Evolutionary conservation across 2,329 filamentous ascomycete genomes (phyloP).

Genomic region (Neurospora sp.): DNA sequence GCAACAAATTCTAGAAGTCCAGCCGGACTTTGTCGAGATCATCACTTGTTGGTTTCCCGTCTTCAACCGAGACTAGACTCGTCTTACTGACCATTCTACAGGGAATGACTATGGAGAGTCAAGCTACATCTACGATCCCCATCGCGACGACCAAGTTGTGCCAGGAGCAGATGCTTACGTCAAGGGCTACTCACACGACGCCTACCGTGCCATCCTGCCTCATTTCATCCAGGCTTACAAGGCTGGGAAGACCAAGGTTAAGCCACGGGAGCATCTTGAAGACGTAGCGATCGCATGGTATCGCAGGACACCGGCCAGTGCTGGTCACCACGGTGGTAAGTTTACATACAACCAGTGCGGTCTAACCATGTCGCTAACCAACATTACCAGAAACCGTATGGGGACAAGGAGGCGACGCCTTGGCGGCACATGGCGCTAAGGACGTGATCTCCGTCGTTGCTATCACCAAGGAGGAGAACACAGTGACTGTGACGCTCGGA

Average conservation of each 20-base stretch:
- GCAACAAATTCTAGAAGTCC: slow-evolving; percentile 39
- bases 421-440: slow-evolving; percentile 26
- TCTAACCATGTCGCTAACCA: too few species aligned
- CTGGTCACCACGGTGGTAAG: slow-evolving; percentile 27
- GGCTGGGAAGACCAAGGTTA: slow-evolving; percentile 26
- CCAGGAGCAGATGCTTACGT: slow-evolving; percentile 38
- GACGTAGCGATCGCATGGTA: slow-evolving; percentile 35
- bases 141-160: slow-evolving; percentile 33
- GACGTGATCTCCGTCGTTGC: slow-evolving; percentile 36
- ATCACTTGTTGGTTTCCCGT: slow-evolving; percentile 34
- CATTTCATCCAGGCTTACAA: slow-evolving; percentile 42
- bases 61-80: too few species aligned
- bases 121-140: slow-evolving; percentile 41
- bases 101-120: slow-evolving; percentile 53
- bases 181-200: slow-evolving; percentile 36
- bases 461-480: slow-evolving; percentile 22
- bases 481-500: slow-evolving; percentile 30
- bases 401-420: slow-evolving; percentile 27
- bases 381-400: slow-evolving; percentile 24
- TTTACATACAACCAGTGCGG: background rate
- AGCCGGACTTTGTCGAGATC: slow-evolving; percentile 44
- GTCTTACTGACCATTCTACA: slow-evolving; percentile 7
- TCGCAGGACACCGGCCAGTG: slow-evolving; percentile 25
- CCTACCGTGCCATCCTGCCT: slow-evolving; percentile 37
- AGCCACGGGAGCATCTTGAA: slow-evolving; percentile 10